Conservation (phyloP, 345 rosid species). For the Microcos paniculata region DNA sequence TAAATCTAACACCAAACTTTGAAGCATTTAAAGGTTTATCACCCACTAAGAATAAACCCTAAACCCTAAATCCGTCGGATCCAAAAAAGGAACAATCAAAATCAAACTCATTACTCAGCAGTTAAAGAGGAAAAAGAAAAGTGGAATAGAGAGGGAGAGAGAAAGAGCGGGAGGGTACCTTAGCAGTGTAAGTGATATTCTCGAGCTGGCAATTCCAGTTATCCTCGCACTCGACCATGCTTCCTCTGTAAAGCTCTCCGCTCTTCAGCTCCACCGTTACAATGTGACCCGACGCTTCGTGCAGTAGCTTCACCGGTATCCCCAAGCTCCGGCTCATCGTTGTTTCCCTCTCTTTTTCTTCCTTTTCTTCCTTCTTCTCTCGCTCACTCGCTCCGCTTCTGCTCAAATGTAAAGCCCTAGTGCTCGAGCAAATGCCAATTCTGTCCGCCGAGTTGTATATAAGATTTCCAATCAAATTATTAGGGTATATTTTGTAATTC, state of each 20-base stretch:
- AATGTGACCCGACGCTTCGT: slow-evolving; percentile 80
- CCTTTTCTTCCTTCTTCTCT: slow-evolving; percentile 12
- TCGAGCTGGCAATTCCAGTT: slow-evolving; percentile 96
- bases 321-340: slow-evolving; percentile 92
- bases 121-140: neutral
- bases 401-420: slow-evolving; percentile 49
- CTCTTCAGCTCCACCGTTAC: slow-evolving; percentile 89
- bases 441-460: neutral
- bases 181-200: slow-evolving; percentile 74
- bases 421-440: neutral
- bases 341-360: slow-evolving; percentile 9
- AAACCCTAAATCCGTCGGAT: neutral
- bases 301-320: slow-evolving; percentile 85
- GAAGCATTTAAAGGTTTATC: neutral
- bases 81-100: neutral
- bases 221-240: slow-evolving; percentile 90
- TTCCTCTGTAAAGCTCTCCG: slow-evolving; percentile 87
- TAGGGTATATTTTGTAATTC: neutral
- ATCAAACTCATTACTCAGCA: neutral
- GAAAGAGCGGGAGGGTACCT: slow-evolving; percentile 31
- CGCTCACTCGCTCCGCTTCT: neutral
- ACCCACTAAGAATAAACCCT: neutral
- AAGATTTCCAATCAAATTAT: neutral
- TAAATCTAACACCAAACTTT: slow-evolving; percentile 8
- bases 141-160: no score